Percentiles rank a stretch among this genome's conserved stretches.
phyloP scores from a whole-genome alignment of 2,329 filamentous ascomycete genomes.

The Clarireedia hainanense region DNA sequence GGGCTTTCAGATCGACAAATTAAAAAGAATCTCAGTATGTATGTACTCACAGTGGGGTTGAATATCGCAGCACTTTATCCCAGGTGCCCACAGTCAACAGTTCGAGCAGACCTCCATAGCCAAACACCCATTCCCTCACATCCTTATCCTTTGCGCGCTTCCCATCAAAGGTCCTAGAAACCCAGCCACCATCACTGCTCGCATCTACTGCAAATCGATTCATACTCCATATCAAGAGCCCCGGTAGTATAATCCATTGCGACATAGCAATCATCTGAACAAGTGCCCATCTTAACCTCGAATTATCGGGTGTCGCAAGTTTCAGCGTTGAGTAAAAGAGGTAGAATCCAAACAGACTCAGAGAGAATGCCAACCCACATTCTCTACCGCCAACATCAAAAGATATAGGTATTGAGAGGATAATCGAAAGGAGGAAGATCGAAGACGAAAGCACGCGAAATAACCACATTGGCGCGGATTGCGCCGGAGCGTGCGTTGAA shows the following conservation, averaged over 20 bases:
- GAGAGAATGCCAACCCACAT: constrained; percentile 87
- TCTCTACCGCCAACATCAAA: constrained; percentile 97
- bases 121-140: constrained; percentile 79
- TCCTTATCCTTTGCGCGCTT: constrained; percentile 58
- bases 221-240: constrained; percentile 86
- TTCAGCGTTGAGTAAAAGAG: constrained; percentile 76
- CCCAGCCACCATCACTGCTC: constrained; percentile 66
- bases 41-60: constrained; percentile 59
- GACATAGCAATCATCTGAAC: constrained; percentile 62
- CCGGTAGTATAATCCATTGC: constrained; percentile 82
- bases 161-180: constrained; percentile 67
- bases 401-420: constrained; percentile 91
- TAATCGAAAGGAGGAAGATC: constrained; percentile 82
- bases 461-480: constrained; percentile 66
- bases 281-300: constrained; percentile 65
- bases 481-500: constrained; percentile 39
- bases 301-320: constrained; percentile 71
- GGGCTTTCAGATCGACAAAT: no score
- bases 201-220: constrained; percentile 91
- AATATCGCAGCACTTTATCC: constrained; percentile 84
- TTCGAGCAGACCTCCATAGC: constrained; percentile 75
- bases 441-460: constrained; percentile 72
- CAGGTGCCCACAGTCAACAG: constrained; percentile 73
- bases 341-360: constrained; percentile 85
- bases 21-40: no score